Evolutionary conservation across 1,139 yeast species (phyloP).

Genomic region (Candida labiduridarum): DNA sequence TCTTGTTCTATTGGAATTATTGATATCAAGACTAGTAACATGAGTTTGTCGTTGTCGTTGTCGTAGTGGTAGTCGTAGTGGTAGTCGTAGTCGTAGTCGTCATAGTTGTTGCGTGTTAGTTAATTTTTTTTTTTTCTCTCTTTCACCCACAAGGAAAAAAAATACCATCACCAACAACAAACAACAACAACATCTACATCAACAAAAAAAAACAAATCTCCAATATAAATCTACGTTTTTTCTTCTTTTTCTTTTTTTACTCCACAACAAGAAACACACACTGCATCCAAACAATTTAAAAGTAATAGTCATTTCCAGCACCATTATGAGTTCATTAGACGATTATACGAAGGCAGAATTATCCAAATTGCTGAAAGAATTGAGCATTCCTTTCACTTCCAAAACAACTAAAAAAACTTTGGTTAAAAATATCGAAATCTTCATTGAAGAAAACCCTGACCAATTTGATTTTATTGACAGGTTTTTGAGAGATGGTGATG

Average conservation of each 20-base stretch:
- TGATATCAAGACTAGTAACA: too few relatives aligned
- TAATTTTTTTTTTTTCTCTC: neutral
- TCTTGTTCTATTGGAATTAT: too few relatives aligned
- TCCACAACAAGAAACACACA: neutral
- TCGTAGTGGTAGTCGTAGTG: too few relatives aligned
- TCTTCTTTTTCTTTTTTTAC: neutral
- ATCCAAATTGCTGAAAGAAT: conserved; percentile 34
- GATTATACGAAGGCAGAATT: conserved; percentile 37
- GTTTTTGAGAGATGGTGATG: conserved; percentile 19
- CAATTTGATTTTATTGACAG: conserved; percentile 34
- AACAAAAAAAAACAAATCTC: conserved; percentile 1
- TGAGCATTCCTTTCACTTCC: conserved; percentile 35
- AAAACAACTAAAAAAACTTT: conserved; percentile 49
- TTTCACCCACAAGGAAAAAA: neutral
- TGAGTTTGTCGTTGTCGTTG: too few relatives aligned
- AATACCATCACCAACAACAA: neutral
- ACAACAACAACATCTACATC: conserved; percentile 1
- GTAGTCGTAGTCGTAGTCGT: neutral
- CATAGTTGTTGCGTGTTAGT: neutral
- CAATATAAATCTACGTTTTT: neutral
- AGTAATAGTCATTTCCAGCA: neutral
- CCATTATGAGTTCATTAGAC: neutral
- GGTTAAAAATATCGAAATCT: conserved; percentile 43
- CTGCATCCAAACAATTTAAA: neutral
- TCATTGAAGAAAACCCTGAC: conserved; percentile 38